Conservation (phyloP, 305 asterid genomes). For the Fraxinus nigra region DNA sequence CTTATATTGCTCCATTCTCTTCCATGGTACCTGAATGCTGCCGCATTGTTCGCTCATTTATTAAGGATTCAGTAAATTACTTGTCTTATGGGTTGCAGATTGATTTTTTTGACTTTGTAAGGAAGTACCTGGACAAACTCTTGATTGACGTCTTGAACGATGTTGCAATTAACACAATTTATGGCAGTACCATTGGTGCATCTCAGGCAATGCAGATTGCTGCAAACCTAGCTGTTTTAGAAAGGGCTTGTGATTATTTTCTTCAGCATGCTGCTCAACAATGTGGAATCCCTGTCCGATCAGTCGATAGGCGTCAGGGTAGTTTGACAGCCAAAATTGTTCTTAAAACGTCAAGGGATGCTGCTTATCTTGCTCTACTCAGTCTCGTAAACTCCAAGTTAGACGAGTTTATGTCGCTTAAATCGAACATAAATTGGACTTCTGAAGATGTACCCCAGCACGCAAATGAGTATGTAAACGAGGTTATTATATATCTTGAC, state of each 20-base stretch:
- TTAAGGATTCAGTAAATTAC: constrained; percentile 81
- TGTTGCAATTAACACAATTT: constrained; percentile 58
- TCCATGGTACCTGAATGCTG: constrained; percentile 93
- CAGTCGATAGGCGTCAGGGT: constrained; percentile 72
- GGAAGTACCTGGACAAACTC: constrained; percentile 74
- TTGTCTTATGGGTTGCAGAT: constrained; percentile 75
- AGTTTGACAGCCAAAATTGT: constrained; percentile 81
- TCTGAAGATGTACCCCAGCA: constrained; percentile 63
- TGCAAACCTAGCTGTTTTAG: constrained; percentile 79
- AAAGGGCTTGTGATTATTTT: constrained; percentile 88
- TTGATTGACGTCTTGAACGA: constrained; percentile 84
- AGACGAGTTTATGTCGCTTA: constrained; percentile 72
- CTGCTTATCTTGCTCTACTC: constrained; percentile 76
- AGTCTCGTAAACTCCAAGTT: constrained; percentile 64
- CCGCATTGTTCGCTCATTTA: constrained; percentile 69
- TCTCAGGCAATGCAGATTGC: constrained; percentile 98
- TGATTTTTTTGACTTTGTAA: constrained; percentile 81
- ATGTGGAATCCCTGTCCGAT: constrained; percentile 79
- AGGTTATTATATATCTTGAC: constrained; percentile 79
- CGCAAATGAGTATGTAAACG: constrained; percentile 68
- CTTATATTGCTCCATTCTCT: constrained; percentile 90
- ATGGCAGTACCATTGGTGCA: constrained; percentile 60
- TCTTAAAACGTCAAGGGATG: constrained; percentile 82
- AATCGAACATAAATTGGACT: constrained; percentile 79
- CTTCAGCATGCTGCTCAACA: constrained; percentile 95